phyloP scores from a whole-genome alignment of 805 yeast species.

The Starmerella floris region DNA sequence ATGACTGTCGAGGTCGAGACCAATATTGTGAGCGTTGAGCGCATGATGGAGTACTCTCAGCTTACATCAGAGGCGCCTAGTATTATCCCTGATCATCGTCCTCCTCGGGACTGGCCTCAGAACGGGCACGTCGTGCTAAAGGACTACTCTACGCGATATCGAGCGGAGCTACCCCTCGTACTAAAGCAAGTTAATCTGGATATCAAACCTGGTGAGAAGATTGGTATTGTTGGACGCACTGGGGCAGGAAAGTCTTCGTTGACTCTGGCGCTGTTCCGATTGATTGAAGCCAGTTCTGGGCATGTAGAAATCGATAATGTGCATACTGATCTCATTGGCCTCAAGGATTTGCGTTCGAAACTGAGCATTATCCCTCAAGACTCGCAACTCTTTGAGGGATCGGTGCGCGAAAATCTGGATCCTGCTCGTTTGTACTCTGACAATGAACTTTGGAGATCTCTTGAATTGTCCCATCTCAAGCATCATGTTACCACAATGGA shows the following conservation, averaged over 20 bases:
- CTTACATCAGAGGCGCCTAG: slow-evolving; percentile 76
- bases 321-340: slow-evolving; percentile 53
- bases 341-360: slow-evolving; percentile 61
- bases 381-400: slow-evolving; percentile 81
- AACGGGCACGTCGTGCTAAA: slow-evolving; percentile 54
- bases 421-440: slow-evolving; percentile 59
- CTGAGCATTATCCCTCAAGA: slow-evolving; percentile 87
- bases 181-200: slow-evolving; percentile 52
- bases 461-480: slow-evolving; percentile 67
- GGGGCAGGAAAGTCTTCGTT: slow-evolving; percentile 92
- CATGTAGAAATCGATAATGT: slow-evolving; percentile 57
- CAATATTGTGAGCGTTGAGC: slow-evolving; percentile 90
- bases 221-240: slow-evolving; percentile 93
- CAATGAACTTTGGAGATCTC: slow-evolving; percentile 69
- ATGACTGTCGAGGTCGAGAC: slow-evolving; percentile 98
- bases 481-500: slow-evolving; percentile 45
- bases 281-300: slow-evolving; percentile 68
- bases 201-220: slow-evolving; percentile 63
- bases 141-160: slow-evolving; percentile 70
- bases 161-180: slow-evolving; percentile 68
- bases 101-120: slow-evolving; percentile 60
- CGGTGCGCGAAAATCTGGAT: slow-evolving; percentile 73
- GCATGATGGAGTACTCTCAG: slow-evolving; percentile 77
- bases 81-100: slow-evolving; percentile 49
- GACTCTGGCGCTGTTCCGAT: slow-evolving; percentile 70